Evolutionary conservation across 192 early-diverging fungal species (phyloP), one percentile per base, ranked within the genome.

Genomic region (Anaeromyces robustus): DNA sequence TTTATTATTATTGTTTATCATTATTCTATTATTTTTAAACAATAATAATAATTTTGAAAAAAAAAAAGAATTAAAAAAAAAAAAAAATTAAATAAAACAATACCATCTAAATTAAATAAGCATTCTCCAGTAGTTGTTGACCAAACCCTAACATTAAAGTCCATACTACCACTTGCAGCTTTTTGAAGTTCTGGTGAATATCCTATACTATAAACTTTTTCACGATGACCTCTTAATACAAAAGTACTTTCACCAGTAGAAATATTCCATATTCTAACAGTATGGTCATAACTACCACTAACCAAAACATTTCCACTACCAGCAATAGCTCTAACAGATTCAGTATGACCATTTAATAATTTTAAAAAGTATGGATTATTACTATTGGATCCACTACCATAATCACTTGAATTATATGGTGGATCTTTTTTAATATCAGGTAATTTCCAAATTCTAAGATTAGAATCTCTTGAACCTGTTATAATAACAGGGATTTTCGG

Each of bases 141-240:
- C 98, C 98, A 99, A 29, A 98, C 94, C 37, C 92, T 90, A 39
- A 98, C 95, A 68, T 90, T 92, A 2, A 95, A 90, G 85, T 99
- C 98, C 94, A 98, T 94, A 81, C 93, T 94, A 29, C 98, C 98
- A 80, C 93, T 94, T 82, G 96, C 95, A 22, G 43, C 43, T 22
- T 52, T 52, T 22, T 82, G 39, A 22, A 52, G 43, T 52, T 52
- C 43, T 22, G 43, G 43, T 22, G 43, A 52, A 52, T 52, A 52
- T 5, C 43, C 43, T 22, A 52, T 52, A 52, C 43, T 52, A 22
- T 52, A 52, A 22, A 52, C 43, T 52, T 52, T 52, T 52, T 52
- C 43, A 52, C 43, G 43, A 52, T 52, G 43, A 52, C 43, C 43
- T 52, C 43, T 18, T 52, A 52, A 52, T 16, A 52, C 7, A 52